Evolutionary conservation across 345 rosid species (phyloP), one percentile per base, ranked within the genome.

Genomic region (Eucalyptus sideroxylon): DNA sequence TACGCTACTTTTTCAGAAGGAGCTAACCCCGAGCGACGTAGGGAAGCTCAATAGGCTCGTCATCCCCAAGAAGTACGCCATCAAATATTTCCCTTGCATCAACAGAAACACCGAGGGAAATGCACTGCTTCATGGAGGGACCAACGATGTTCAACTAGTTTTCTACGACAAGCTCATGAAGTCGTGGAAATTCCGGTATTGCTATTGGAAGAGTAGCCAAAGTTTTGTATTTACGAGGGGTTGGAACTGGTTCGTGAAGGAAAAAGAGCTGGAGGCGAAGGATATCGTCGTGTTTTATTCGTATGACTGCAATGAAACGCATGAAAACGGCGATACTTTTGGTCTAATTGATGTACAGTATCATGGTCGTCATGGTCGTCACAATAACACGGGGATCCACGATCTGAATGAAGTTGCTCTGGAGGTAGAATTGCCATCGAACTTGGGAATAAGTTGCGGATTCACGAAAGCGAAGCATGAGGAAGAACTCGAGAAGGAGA

Each of bases 141-240:
- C 83, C 8, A 92, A 92, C 2, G 96, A 95, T 51, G 82, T 90
- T n/a, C 94, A 93, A 91, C 88, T 96, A 40, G 91, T 90, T 49
- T 96, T 98, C 91, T 92, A 88, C 10, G 99, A 97, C 93, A 95
- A 90, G 90, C 86, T 88, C 13, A 95, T 97, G 99, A 95, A 90
- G 86, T 16, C 86, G 34, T 97, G 99, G 99, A 95, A 93, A 77
- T 98, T 98, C 87, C 91, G 99, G 88, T 97, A 95, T 89, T 98
- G 99, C 81, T 97, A 97, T 89, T 97, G 99, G 99, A 93, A 51
- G 88, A 97, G 99, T 92, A 98, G 98, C 91, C 98, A 95, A 89
- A 97, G 98, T 90, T 97, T 94, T 59, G 98, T 98, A 60, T 97
- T 98, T 92, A 96, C 98, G 1, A 93, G 96, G 91, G 99, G 99